A percentile compares a stretch with the other conserved stretches of the same genome.
phyloP scores from a whole-genome alignment of 2,329 filamentous ascomycete species.

The Beauveria sp. region DNA sequence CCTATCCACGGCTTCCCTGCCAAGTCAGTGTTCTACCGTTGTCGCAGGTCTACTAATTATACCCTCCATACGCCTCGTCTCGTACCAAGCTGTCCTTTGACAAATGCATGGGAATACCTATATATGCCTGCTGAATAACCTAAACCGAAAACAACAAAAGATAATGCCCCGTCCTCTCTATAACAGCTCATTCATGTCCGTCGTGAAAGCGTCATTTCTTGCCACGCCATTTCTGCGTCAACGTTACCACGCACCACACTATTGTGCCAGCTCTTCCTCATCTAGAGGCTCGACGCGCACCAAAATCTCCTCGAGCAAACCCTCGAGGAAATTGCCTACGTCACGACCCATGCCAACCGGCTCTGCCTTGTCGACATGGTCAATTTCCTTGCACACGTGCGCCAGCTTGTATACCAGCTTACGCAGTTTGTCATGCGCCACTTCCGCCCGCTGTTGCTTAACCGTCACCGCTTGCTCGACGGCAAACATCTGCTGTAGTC shows the following conservation, averaged over 20 bases:
- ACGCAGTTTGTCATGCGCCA: conserved; percentile 73
- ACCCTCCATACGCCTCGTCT: neutral
- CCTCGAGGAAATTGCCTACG: conserved; percentile 82
- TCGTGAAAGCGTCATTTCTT: neutral
- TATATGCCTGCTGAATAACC: neutral
- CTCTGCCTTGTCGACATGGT: conserved; percentile 76
- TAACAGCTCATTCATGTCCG: neutral
- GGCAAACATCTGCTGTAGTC: conserved; percentile 35
- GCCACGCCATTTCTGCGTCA: neutral
- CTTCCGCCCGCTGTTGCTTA: conserved; percentile 60
- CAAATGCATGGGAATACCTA: neutral
- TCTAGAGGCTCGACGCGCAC: conserved; percentile 85
- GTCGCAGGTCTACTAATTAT: neutral
- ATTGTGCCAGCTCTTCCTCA: conserved; percentile 46
- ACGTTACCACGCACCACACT: neutral
- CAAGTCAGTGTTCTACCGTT: neutral
- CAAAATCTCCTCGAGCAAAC: conserved; percentile 85
- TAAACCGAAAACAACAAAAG: neutral
- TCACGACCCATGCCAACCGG: conserved; percentile 92
- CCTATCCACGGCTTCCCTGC: neutral
- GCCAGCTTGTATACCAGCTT: conserved; percentile 76
- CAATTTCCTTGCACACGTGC: conserved; percentile 80
- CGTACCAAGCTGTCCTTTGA: neutral
- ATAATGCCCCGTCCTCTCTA: neutral
- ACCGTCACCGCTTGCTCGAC: conserved; percentile 38